Evolutionary conservation across 1,284 basidiomycete genomes (phyloP), one percentile per base, ranked within the genome.

Genomic region (Cutaneotrichosporon cutaneum): DNA sequence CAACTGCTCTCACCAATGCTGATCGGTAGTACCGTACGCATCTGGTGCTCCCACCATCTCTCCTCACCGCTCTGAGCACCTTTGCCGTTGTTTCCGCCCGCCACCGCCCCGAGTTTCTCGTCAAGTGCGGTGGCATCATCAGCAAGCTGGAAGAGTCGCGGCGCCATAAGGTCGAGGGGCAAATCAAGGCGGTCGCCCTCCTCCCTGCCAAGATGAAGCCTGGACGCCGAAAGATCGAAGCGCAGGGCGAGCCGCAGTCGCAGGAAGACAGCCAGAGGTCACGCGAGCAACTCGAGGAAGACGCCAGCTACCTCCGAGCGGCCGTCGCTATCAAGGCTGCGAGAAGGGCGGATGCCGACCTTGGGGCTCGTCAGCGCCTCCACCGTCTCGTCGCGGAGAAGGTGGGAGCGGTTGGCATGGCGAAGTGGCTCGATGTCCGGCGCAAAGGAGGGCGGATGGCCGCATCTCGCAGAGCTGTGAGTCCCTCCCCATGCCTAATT

Each of bases 31-130:
- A 64, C 33, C 58, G 60, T 2, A 9, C n/a, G 1, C n/a, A 44
- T 3, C 51, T 66, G 4, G 14, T 16, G 0, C 27, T 60, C 7
- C 68, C 66, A 6, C 44, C 47, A 0, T 45, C 63, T 2, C 50
- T 69, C 5, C 48, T 51, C n/a, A 50, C 63, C 18, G 65, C 67
- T 16, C 27, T 65, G 22, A 35, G 45, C n/a, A 58, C 50, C 16
- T 68, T 72, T 32, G 27, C 70, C 13, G 48, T 55, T 3, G 57
- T 62, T 3, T 60, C 68, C 0, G 52, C 66, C 5, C 35, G 32
- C 4, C 56, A 63, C 50, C 22, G 60, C 2, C 62, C 60, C 2
- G 54, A 48, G 0, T 54, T 66, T 13, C 16, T 64, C 5, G 22
- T 9, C 4, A 24, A 54, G 16, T 53, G 61, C 16, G 51, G 50